phyloP scores from a whole-genome alignment of 768 basidiomycete species.

The Paxillus rubicundulus region DNA sequence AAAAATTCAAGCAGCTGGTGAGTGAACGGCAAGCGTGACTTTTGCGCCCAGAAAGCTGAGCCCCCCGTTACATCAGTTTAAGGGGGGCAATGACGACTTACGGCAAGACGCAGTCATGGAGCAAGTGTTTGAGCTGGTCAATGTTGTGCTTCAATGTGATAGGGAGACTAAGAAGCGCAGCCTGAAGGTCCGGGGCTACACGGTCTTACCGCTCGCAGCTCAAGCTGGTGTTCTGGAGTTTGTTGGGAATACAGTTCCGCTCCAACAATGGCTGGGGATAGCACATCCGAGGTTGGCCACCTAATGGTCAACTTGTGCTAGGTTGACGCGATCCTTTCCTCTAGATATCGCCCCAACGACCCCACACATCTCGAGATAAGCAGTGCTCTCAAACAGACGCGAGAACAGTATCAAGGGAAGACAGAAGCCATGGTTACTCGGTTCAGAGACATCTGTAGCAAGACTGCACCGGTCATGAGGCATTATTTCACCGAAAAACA shows the following conservation, averaged over 20 bases:
- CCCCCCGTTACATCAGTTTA: conserved; percentile 58
- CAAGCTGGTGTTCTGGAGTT: conserved; percentile 90
- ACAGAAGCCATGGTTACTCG: conserved; percentile 29
- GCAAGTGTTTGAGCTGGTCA: conserved; percentile 91
- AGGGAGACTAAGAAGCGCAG: conserved; percentile 71
- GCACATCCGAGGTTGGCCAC: conserved; percentile 61
- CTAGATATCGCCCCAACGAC: conserved; percentile 69
- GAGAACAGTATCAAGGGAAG: conserved; percentile 29
- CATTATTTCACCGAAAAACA: conserved; percentile 92
- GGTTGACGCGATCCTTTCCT: conserved; percentile 1
- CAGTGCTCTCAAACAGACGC: conserved; percentile 30
- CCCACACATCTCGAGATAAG: conserved; percentile 34
- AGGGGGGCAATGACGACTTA: conserved; percentile 88
- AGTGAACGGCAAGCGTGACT: conserved; percentile 22
- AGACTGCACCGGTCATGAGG: conserved; percentile 83
- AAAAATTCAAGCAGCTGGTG: conserved; percentile 76
- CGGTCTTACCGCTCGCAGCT: conserved; percentile 78
- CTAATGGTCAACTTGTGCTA: neutral
- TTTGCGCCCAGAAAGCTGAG: neutral
- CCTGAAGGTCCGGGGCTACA: conserved; percentile 79
- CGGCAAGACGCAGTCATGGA: conserved; percentile 99
- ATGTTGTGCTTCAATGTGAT: conserved; percentile 70
- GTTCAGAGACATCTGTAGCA: conserved; percentile 40
- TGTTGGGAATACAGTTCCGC: conserved; percentile 70
- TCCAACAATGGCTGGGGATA: conserved; percentile 56